A percentile compares a stretch with the other conserved stretches of the same genome.
Evolutionary conservation across 2,329 filamentous ascomycete species (phyloP).

Genomic region (Fusarium sp.): DNA sequence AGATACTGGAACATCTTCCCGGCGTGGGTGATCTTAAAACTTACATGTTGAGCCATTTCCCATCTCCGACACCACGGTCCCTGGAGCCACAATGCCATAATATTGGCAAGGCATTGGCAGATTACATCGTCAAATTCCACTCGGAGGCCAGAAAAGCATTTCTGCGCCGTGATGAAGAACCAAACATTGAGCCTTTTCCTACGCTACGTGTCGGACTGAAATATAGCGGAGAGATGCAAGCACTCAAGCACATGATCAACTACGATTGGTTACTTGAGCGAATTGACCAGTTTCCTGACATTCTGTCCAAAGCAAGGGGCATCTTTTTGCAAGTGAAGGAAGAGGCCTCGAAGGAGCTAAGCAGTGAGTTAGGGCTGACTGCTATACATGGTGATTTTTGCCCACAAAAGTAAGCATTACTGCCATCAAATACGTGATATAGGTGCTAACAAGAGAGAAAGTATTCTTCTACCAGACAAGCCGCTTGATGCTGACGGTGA

Average conservation of each 20-base stretch:
- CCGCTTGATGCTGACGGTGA: not conserved
- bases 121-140: slow-evolving; percentile 8
- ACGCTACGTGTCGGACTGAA: not conserved
- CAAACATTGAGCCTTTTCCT: accelerated
- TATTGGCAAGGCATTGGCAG: not conserved
- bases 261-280: slow-evolving; percentile 20
- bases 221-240: slow-evolving; percentile 9
- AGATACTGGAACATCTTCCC: slow-evolving; percentile 4
- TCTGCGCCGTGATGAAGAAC: not conserved
- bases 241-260: slow-evolving; percentile 4
- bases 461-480: not conserved
- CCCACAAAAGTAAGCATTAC: slow-evolving; percentile 10
- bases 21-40: not conserved
- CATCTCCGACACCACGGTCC: not conserved
- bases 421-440: too few relatives aligned
- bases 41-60: not conserved
- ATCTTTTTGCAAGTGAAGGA: not conserved
- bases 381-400: slow-evolving; percentile 15
- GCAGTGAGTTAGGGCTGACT: not conserved
- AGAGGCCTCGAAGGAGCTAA: not conserved
- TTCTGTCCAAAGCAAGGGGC: not conserved
- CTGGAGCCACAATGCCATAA: not conserved
- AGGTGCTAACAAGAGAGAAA: not conserved
- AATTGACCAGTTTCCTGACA: not conserved
- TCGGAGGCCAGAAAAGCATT: not conserved